Percentiles rank a stretch among this genome's conserved stretches.
Evolutionary conservation across 768 basidiomycete species (phyloP).

Genomic region (Sporobolomyces pararoseus): DNA sequence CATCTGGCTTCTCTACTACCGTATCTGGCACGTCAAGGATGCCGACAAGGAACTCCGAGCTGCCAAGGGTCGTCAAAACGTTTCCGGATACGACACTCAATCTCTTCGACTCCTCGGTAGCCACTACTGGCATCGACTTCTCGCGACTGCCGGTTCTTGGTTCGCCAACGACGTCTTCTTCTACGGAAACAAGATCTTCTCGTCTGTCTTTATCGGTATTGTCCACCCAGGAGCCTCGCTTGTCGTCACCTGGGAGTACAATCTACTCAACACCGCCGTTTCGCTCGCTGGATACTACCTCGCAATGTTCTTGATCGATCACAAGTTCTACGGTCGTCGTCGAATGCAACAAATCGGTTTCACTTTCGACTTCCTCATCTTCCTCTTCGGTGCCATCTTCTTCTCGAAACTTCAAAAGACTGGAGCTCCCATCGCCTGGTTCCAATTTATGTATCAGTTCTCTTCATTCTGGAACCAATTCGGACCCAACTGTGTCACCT

Average conservation of each 20-base stretch:
- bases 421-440: conserved; percentile 45
- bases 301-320: conserved; percentile 51
- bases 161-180: conserved; percentile 51
- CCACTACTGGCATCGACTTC: conserved; percentile 50
- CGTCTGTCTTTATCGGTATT: conserved; percentile 51
- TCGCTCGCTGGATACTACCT: conserved; percentile 52
- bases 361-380: conserved; percentile 49
- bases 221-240: conserved; percentile 49
- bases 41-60: conserved; percentile 45
- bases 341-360: conserved; percentile 47
- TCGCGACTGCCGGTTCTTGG: conserved; percentile 50
- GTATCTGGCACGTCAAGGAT: conserved; percentile 50
- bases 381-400: conserved; percentile 47
- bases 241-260: conserved; percentile 52
- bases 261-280: conserved; percentile 52
- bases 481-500: conserved; percentile 49
- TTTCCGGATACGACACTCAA: conserved; percentile 51
- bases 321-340: conserved; percentile 47
- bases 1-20: conserved; percentile 53
- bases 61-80: conserved; percentile 50
- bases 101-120: conserved; percentile 49
- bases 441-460: conserved; percentile 51
- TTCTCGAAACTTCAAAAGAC: conserved; percentile 46
- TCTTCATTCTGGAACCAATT: conserved; percentile 52
- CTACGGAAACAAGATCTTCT: conserved; percentile 46